Conservation (phyloP, 148 eudicot species). For the Suaeda aralocaspica region DNA sequence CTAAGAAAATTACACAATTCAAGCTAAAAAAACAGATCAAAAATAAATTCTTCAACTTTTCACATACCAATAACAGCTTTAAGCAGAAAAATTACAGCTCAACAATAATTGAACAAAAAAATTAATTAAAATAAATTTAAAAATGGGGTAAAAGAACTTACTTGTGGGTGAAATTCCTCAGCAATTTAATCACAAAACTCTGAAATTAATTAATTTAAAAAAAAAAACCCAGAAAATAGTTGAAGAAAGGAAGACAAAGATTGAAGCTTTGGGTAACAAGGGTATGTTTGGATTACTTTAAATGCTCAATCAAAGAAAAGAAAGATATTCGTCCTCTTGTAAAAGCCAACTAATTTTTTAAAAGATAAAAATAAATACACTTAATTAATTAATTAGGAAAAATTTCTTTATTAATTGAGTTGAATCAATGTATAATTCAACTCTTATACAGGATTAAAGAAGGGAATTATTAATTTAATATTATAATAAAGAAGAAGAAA, state of each 20-base stretch:
- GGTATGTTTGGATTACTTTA: slow-evolving; percentile 22
- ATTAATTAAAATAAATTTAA: neutral
- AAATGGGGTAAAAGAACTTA: neutral
- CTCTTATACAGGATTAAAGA: neutral
- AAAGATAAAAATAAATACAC: no score
- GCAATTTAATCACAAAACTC: slow-evolving; percentile 9
- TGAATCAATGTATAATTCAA: neutral
- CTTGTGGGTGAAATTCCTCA: slow-evolving; percentile 8
- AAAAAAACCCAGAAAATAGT: no score
- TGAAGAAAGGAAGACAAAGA: slow-evolving; percentile 10
- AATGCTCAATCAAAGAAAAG: slow-evolving; percentile 18
- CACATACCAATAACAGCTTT: neutral
- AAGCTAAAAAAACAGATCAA: neutral
- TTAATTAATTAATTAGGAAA: neutral
- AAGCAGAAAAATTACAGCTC: neutral
- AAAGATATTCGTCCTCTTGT: slow-evolving; percentile 4
- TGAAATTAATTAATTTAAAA: no score
- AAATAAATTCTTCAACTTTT: neutral
- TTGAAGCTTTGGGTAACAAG: slow-evolving; percentile 16
- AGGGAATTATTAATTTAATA: neutral
- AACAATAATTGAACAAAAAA: neutral
- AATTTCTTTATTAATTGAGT: neutral
- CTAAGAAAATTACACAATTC: neutral
- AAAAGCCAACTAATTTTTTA: neutral
- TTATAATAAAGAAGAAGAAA: neutral